Conservation (phyloP, 176 grass and related monocot genomes). For the Paspalum notatum region DNA sequence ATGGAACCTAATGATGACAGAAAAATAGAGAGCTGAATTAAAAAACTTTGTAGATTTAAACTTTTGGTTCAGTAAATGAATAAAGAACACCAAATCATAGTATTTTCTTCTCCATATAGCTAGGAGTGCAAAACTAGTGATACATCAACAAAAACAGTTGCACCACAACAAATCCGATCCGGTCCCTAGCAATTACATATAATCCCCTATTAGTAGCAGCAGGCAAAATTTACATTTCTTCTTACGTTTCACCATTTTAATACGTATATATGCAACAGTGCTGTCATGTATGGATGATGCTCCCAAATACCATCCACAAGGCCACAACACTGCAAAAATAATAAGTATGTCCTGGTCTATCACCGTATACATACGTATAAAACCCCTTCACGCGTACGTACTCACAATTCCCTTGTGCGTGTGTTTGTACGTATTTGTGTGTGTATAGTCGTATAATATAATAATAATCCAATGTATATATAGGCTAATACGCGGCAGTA, state of each 20-base stretch:
- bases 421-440: neutral
- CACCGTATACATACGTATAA: neutral
- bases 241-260: neutral
- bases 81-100: neutral
- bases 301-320: constrained; percentile 23
- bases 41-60: neutral
- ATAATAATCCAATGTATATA: neutral
- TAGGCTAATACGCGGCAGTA: neutral
- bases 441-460: too few species aligned
- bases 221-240: constrained; percentile 7
- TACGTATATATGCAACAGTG: neutral
- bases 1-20: too few species aligned
- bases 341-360: neutral
- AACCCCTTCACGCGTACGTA: neutral
- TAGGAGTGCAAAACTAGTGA: neutral
- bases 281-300: constrained; percentile 25
- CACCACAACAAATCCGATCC: neutral
- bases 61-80: neutral
- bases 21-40: too few species aligned
- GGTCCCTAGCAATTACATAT: too few species aligned
- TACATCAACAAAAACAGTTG: constrained; percentile 7
- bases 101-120: constrained; percentile 5
- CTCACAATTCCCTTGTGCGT: constrained; percentile 3
- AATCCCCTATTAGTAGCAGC: neutral
- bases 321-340: constrained; percentile 32